These are phyloP conservation scores for Xylaria sp. DNA, from an alignment of 2,329 filamentous ascomycete genomes.

Conservation along the genomic window DNA sequence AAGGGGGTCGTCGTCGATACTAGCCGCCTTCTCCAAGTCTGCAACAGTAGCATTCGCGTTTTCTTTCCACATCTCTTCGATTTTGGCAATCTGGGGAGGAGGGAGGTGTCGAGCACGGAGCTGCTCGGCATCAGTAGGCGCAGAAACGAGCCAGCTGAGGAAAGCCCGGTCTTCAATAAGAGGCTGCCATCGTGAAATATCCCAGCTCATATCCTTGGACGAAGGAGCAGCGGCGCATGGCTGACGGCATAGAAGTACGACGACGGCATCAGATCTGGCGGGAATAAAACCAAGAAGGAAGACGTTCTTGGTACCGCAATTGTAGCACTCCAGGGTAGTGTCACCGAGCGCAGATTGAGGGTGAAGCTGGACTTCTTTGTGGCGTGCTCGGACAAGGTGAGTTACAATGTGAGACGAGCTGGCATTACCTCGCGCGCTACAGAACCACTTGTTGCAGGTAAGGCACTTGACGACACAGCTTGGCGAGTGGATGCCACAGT, in stretches of 20 bases:
- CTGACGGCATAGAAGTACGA: constrained; percentile 92
- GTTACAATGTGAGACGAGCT: constrained; percentile 98
- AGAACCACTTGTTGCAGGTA: constrained; percentile 97
- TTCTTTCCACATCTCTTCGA: constrained; percentile 99
- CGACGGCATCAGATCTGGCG: constrained; percentile 96
- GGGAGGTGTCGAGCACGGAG: constrained; percentile 89
- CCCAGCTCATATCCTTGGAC: constrained; percentile 99
- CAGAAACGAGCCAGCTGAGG: constrained; percentile 82
- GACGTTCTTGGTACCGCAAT: constrained; percentile 98
- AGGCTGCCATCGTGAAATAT: constrained; percentile 95
- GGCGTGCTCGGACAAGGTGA: constrained; percentile 90
- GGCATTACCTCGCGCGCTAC: constrained; percentile 92
- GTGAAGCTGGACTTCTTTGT: constrained; percentile 98
- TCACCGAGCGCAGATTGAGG: constrained; percentile 89
- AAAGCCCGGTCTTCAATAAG: constrained; percentile 96
- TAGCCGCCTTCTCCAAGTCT: constrained; percentile 85
- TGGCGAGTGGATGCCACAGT: constrained; percentile 95
- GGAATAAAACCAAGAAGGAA: constrained; percentile 97
- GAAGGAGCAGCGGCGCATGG: constrained; percentile 92
- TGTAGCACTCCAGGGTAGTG: constrained; percentile 96
- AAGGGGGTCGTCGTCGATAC: constrained; percentile 90
- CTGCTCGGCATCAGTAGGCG: constrained; percentile 90
- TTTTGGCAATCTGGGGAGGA: constrained; percentile 88
- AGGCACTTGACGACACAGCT: constrained; percentile 95
- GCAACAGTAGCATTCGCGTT: constrained; percentile 82